Evolutionary conservation across 257 asterid genomes (phyloP).

Genomic region (Forsythia suspensa): DNA sequence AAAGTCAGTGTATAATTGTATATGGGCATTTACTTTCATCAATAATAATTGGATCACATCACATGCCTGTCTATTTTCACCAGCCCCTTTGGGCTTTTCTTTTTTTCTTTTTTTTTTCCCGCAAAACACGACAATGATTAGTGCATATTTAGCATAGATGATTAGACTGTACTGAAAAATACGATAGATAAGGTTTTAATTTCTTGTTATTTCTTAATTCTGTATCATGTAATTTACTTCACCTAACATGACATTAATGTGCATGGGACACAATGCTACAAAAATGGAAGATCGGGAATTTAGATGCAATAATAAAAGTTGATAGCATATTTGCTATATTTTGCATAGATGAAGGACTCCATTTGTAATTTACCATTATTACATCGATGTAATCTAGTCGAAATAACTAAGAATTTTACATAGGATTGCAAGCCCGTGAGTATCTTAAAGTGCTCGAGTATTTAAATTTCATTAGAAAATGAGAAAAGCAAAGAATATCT

Average conservation of each 20-base stretch:
- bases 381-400: neutral
- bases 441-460: neutral
- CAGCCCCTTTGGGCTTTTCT: neutral
- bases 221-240: neutral
- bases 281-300: too few species aligned
- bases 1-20: constrained; percentile 14
- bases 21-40: constrained; percentile 24
- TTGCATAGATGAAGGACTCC: neutral
- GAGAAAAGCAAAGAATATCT: neutral
- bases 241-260: neutral
- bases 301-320: too few species aligned
- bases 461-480: neutral
- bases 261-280: neutral
- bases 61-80: constrained; percentile 15
- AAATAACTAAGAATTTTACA: too few species aligned
- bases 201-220: too few species aligned
- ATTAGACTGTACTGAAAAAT: neutral
- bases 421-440: neutral
- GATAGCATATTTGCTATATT: too few species aligned
- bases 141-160: too few species aligned
- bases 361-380: neutral
- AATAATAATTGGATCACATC: constrained; percentile 21
- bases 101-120: neutral
- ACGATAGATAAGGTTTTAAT: too few species aligned
- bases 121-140: too few species aligned